Evolutionary conservation across 495 filamentous ascomycete genomes (phyloP).

Genomic region (Daldinia bambusicola): DNA sequence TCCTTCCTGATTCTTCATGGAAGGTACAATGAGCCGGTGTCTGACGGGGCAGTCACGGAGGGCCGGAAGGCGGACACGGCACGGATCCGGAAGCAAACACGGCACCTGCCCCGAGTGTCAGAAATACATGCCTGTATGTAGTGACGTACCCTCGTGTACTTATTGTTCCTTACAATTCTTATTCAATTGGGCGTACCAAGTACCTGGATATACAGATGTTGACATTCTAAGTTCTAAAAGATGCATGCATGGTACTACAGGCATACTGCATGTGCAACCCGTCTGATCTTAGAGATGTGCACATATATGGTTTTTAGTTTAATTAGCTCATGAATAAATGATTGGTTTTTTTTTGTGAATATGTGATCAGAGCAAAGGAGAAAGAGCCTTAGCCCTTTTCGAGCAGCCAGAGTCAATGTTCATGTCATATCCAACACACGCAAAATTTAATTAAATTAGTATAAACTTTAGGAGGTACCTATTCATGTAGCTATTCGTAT

Average conservation of each 20-base stretch:
- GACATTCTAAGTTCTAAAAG: not conserved
- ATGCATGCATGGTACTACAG: not conserved
- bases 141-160: not conserved
- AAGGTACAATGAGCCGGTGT: not conserved
- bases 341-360: not conserved
- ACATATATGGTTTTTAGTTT: not conserved
- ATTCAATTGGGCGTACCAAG: not conserved
- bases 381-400: not conserved
- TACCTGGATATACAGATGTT: not conserved
- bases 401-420: not conserved
- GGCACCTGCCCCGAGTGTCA: not conserved
- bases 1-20: not conserved
- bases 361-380: not conserved
- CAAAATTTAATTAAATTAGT: no score
- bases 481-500: no score
- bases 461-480: no score
- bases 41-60: slow-evolving; percentile 4
- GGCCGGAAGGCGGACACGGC: slow-evolving; percentile 8
- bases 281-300: not conserved
- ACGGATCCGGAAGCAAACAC: not conserved
- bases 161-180: not conserved
- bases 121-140: not conserved
- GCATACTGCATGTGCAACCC: no score
- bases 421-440: not conserved
- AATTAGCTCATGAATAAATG: not conserved